A percentile compares a stretch with the other conserved stretches of the same genome.
These are phyloP conservation scores for Carex cristatella DNA, from an alignment of 176 grass and related monocot species.

Conservation along the genomic window DNA sequence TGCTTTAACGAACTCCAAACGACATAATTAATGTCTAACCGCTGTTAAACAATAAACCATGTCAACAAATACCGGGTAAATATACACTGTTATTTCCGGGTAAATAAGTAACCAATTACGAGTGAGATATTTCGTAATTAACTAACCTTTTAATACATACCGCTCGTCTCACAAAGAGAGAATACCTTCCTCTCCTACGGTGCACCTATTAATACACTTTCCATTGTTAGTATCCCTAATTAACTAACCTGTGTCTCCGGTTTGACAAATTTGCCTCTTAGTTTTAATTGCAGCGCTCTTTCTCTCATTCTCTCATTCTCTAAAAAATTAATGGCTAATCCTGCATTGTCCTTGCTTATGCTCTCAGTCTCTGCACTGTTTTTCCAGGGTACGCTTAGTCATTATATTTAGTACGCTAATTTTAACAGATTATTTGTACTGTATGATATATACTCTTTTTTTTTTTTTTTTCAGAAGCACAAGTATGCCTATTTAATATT, in stretches of 20 bases:
- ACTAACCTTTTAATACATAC: background rate
- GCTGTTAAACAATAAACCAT: background rate
- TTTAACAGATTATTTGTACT: background rate
- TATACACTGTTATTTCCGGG: background rate
- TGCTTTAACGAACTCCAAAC: background rate
- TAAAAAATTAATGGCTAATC: slow-evolving; percentile 15
- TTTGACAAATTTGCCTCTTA: too few species aligned
- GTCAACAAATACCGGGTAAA: background rate
- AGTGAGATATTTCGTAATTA: background rate
- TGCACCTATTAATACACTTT: background rate
- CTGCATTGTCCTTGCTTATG: slow-evolving; percentile 5
- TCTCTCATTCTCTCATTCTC: background rate
- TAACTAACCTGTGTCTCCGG: background rate
- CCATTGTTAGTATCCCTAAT: background rate
- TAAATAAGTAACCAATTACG: background rate
- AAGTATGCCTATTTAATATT: background rate
- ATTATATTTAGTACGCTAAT: background rate
- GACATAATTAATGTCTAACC: background rate
- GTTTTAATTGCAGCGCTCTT: background rate
- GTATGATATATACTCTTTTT: too few species aligned
- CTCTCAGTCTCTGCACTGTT: slow-evolving; percentile 12
- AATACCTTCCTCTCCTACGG: background rate
- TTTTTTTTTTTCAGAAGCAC: background rate
- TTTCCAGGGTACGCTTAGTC: background rate
- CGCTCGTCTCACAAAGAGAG: background rate